A percentile compares a stretch with the other conserved stretches of the same genome.
Evolutionary conservation across 208 protist species (phyloP).

Genomic region (Crithidia fasciculata): DNA sequence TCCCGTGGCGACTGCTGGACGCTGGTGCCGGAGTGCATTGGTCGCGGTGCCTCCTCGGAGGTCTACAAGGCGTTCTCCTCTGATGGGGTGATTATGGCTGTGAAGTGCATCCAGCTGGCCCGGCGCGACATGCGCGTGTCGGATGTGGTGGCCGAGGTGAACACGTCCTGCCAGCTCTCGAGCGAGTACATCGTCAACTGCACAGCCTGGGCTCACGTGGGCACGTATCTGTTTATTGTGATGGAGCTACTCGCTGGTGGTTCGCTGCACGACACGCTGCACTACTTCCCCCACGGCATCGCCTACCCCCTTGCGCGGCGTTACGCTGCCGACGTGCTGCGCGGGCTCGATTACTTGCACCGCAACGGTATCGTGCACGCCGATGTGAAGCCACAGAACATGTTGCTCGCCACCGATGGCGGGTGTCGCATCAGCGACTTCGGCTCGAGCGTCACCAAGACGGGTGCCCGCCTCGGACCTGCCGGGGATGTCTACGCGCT

Average conservation of each 20-base stretch:
- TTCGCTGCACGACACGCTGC: slow-evolving; percentile 69
- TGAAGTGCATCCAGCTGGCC: slow-evolving; percentile 52
- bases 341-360: slow-evolving; percentile 85
- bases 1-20: slow-evolving; percentile 35
- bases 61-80: slow-evolving; percentile 50
- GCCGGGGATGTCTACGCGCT: slow-evolving; percentile 42
- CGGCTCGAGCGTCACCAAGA: slow-evolving; percentile 83
- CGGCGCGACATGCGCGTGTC: slow-evolving; percentile 21
- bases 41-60: slow-evolving; percentile 44
- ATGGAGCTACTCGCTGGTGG: slow-evolving; percentile 88
- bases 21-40: slow-evolving; percentile 35
- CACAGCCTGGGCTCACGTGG: slow-evolving; percentile 43
- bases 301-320: slow-evolving; percentile 40
- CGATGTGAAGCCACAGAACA: slow-evolving; percentile 91
- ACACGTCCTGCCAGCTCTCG: slow-evolving; percentile 51
- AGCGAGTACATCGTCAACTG: slow-evolving; percentile 58
- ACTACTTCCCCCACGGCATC: slow-evolving; percentile 53
- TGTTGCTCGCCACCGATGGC: slow-evolving; percentile 78
- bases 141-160: slow-evolving; percentile 56
- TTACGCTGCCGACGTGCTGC: slow-evolving; percentile 61
- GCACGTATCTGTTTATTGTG: slow-evolving; percentile 41
- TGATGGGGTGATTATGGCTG: slow-evolving; percentile 38
- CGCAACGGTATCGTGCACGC: slow-evolving; percentile 75
- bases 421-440: slow-evolving; percentile 86
- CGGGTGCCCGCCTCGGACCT: slow-evolving; percentile 29